A percentile compares a stretch with the other conserved stretches of the same genome.
phyloP scores from a whole-genome alignment of 2,329 filamentous ascomycete species.

The Ceratocystis variospora region DNA sequence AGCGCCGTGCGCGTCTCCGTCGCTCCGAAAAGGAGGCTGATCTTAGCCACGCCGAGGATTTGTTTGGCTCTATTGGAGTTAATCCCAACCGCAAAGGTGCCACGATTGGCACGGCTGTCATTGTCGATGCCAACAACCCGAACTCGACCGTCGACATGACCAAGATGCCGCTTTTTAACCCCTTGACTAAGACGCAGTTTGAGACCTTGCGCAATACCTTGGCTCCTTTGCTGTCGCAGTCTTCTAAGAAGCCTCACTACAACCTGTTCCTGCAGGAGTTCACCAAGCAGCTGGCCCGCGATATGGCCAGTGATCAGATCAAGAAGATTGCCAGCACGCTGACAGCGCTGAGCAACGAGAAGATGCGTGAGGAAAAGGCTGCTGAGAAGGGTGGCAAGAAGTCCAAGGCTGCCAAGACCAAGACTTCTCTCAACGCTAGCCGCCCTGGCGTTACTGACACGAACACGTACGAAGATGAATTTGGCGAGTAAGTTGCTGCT shows the following conservation, averaged over 20 bases:
- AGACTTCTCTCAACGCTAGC: constrained; percentile 62
- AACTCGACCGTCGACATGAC: constrained; percentile 69
- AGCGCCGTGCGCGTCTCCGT: constrained; percentile 59
- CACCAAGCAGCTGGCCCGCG: constrained; percentile 70
- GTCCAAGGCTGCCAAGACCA: constrained; percentile 90
- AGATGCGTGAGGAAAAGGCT: constrained; percentile 96
- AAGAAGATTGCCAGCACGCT: constrained; percentile 85
- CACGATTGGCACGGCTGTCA: constrained; percentile 49
- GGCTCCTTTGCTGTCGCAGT: constrained; percentile 59
- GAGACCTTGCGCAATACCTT: constrained; percentile 62
- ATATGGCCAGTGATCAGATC: constrained; percentile 81
- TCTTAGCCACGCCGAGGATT: constrained; percentile 75
- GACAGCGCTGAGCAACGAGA: constrained; percentile 90
- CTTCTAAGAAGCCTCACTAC: constrained; percentile 83
- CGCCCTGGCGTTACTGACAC: constrained; percentile 53
- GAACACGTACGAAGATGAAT: constrained; percentile 55
- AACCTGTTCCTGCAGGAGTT: constrained; percentile 83
- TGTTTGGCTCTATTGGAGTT: constrained; percentile 67
- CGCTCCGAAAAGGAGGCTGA: constrained; percentile 77
- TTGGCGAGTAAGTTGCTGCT: constrained; percentile 59
- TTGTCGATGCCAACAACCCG: constrained; percentile 60
- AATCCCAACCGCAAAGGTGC: constrained; percentile 52
- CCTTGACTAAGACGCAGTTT: constrained; percentile 76
- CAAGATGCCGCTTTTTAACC: constrained; percentile 73
- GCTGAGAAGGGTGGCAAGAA: constrained; percentile 93